These are phyloP conservation scores for Verticillium zaregamsianum DNA, from an alignment of 2,329 filamentous ascomycete species.

Conservation along the genomic window DNA sequence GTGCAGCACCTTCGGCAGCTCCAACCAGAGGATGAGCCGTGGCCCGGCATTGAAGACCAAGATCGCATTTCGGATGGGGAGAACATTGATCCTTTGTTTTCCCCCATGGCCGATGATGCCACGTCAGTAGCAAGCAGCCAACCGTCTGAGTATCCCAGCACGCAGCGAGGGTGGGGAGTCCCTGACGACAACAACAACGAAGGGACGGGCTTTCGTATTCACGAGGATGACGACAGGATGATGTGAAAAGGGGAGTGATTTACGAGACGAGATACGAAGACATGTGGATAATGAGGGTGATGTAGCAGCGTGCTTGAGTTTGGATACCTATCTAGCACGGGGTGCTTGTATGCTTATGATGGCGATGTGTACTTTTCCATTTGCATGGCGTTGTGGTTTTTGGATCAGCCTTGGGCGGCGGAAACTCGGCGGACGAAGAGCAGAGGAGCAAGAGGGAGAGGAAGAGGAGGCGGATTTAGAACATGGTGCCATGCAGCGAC, in stretches of 20 bases:
- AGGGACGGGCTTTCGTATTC: conserved; percentile 30
- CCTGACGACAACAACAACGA: conserved; percentile 17
- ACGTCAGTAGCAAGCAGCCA: conserved; percentile 40
- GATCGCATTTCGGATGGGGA: conserved; percentile 43
- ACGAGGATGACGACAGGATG: conserved; percentile 29
- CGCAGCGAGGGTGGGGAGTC: conserved; percentile 35
- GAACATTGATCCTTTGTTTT: conserved; percentile 41
- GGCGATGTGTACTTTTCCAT: neutral
- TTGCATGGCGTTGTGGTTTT: neutral
- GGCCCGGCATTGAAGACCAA: conserved; percentile 52
- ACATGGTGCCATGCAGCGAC: neutral
- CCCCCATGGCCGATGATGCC: conserved; percentile 19
- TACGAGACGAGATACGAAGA: neutral
- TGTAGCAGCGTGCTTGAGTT: neutral
- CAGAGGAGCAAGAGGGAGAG: neutral
- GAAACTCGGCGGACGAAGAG: neutral
- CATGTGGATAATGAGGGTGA: neutral
- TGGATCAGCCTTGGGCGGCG: neutral
- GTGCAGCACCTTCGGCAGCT: conserved; percentile 26
- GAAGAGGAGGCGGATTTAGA: neutral
- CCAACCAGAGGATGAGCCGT: conserved; percentile 50
- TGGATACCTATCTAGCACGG: neutral
- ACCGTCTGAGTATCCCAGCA: conserved; percentile 54
- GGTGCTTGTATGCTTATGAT: neutral
- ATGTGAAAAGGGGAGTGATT: neutral